Percentiles rank a stretch among this genome's conserved stretches.
These are phyloP conservation scores for Favolaschia claudopus DNA, from an alignment of 768 basidiomycete genomes.

Conservation along the genomic window DNA sequence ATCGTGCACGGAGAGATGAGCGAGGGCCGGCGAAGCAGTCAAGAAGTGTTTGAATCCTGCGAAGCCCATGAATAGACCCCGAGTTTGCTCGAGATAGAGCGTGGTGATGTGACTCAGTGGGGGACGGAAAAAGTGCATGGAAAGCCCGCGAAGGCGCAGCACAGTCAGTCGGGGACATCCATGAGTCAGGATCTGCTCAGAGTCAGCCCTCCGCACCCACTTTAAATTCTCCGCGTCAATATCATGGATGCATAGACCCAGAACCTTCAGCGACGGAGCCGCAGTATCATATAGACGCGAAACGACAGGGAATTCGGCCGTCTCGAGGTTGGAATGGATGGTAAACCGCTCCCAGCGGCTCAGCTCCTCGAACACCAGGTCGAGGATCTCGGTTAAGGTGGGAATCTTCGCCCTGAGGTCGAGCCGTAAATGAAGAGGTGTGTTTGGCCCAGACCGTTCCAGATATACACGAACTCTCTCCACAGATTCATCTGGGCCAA, in stretches of 20 bases:
- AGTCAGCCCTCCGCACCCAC: conserved; percentile 23
- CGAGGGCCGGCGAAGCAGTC: conserved; percentile 40
- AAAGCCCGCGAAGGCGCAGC: conserved; percentile 53
- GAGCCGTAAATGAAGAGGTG: conserved; percentile 12
- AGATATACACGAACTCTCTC: conserved; percentile 20
- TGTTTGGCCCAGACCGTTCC: conserved; percentile 9
- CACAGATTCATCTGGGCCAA: background rate
- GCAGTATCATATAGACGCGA: conserved; percentile 35
- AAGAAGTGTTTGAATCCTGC: conserved; percentile 35
- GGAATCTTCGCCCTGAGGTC: conserved; percentile 3
- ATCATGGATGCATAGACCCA: conserved; percentile 48
- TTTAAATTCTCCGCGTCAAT: conserved; percentile 29
- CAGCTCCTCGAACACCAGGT: conserved; percentile 40
- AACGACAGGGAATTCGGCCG: conserved; percentile 34
- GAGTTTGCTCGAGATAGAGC: conserved; percentile 55
- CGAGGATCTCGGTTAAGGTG: conserved; percentile 31
- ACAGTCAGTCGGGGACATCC: conserved; percentile 43
- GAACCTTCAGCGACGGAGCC: conserved; percentile 44
- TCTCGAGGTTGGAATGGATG: conserved; percentile 38
- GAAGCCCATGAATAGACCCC: conserved; percentile 43
- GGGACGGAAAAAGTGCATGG: conserved; percentile 49
- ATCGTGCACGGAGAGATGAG: conserved; percentile 53
- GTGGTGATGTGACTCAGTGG: conserved; percentile 43
- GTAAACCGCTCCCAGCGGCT: conserved; percentile 46
- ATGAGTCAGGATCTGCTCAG: conserved; percentile 35